A percentile compares a stretch with the other conserved stretches of the same genome.
Conservation (phyloP, 495 filamentous ascomycete species). For the Apodospora peruviana region DNA sequence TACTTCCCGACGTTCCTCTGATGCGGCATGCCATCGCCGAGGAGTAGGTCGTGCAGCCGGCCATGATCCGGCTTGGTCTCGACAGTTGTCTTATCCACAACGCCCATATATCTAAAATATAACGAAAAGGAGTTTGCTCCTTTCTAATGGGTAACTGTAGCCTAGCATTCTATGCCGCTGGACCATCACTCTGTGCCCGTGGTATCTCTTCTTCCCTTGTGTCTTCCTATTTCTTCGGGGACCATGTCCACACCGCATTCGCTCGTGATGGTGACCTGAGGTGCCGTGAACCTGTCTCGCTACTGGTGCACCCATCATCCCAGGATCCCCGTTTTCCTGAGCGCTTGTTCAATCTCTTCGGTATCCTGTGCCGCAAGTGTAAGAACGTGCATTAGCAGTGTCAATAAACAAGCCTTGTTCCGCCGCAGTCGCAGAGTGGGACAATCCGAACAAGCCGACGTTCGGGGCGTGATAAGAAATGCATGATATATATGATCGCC, state of each 20-base stretch:
- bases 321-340: slow-evolving; percentile 31
- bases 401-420: neutral
- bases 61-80: slow-evolving; percentile 8
- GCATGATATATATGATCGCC: slow-evolving; percentile 17
- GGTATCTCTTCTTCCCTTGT: neutral
- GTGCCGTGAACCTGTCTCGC: too few species aligned
- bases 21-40: neutral
- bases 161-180: slow-evolving; percentile 8
- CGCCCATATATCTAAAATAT: slow-evolving; percentile 28
- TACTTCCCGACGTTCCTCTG: slow-evolving; percentile 1
- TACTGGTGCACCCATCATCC: slow-evolving; percentile 22
- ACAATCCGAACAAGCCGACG: slow-evolving; percentile 4
- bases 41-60: slow-evolving; percentile 10
- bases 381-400: slow-evolving; percentile 19
- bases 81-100: slow-evolving; percentile 26
- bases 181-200: neutral
- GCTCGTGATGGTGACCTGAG: too few species aligned
- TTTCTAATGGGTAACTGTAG: slow-evolving; percentile 33
- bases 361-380: slow-evolving; percentile 25
- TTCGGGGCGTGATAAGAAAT: slow-evolving; percentile 8
- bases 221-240: neutral
- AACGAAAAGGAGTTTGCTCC: slow-evolving; percentile 36
- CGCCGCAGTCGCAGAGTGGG: neutral
- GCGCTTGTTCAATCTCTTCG: slow-evolving; percentile 26
- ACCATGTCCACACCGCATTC: too few species aligned